Evolutionary conservation across 768 basidiomycete species (phyloP).

Genomic region (Pulveroboletus sp.): DNA sequence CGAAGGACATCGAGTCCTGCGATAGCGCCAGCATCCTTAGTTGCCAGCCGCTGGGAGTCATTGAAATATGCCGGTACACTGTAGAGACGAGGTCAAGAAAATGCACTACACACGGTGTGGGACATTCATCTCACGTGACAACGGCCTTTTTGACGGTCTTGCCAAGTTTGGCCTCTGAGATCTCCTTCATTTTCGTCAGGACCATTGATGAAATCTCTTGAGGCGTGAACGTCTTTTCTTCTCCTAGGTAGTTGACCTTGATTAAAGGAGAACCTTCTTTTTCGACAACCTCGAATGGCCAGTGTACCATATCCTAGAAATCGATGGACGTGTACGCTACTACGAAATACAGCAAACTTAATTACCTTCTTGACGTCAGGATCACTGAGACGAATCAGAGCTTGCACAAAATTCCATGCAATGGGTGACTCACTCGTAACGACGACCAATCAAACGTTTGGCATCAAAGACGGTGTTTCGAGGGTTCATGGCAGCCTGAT

Average conservation of each 20-base stretch:
- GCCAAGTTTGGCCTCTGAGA: constrained; percentile 97
- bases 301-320: constrained; percentile 85
- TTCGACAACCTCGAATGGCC: constrained; percentile 96
- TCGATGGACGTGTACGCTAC: neutral
- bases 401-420: neutral
- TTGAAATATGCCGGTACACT: constrained; percentile 99
- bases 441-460: constrained; percentile 96
- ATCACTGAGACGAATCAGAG: constrained; percentile 46
- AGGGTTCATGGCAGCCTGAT: constrained; percentile 99
- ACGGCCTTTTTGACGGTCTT: constrained; percentile 99
- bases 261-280: constrained; percentile 96
- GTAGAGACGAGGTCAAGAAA: constrained; percentile 2
- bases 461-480: constrained; percentile 98
- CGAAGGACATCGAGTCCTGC: constrained; percentile 98
- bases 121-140: constrained; percentile 70
- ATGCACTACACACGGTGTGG: neutral
- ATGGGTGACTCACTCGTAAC: constrained; percentile 70
- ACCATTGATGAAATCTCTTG: constrained; percentile 99
- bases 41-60: constrained; percentile 98
- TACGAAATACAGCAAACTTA: neutral
- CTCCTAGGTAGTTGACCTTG: constrained; percentile 91
- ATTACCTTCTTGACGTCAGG: constrained; percentile 85
- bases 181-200: constrained; percentile 99
- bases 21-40: constrained; percentile 98
- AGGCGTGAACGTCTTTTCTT: constrained; percentile 94